Percentiles rank a stretch among this genome's conserved stretches.
phyloP scores from a whole-genome alignment of 257 asterid species.

The Solanum medicagineum region DNA sequence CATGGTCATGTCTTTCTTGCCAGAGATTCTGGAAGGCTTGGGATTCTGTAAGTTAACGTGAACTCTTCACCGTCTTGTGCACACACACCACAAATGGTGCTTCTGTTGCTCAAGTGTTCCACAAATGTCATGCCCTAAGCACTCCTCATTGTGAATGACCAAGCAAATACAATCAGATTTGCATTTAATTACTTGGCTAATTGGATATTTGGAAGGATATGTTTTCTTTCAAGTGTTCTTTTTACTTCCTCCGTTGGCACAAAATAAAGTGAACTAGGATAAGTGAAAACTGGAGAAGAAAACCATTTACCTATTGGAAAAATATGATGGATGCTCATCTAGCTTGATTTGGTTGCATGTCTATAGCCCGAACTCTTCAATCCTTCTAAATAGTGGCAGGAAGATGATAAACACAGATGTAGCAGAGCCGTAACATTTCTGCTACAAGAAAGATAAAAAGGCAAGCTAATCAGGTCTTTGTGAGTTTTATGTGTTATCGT shows the following conservation, averaged over 20 bases:
- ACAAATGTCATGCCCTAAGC: not conserved
- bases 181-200: not conserved
- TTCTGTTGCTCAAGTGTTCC: not conserved
- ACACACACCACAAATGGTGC: not conserved
- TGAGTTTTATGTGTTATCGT: not conserved
- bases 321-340: not conserved
- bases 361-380: not conserved
- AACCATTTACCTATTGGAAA: not conserved
- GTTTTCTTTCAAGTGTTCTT: not conserved
- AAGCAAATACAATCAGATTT: not conserved
- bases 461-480: not conserved
- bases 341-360: not conserved
- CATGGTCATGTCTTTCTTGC: constrained; percentile 87
- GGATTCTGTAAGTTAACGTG: constrained; percentile 68
- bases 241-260: not conserved
- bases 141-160: not conserved
- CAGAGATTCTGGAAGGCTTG: constrained; percentile 73
- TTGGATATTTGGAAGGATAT: not conserved
- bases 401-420: not conserved
- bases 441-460: not conserved
- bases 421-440: not conserved
- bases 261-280: not conserved
- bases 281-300: not conserved
- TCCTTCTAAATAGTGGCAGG: not conserved
- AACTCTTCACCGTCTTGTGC: not conserved